phyloP scores from a whole-genome alignment of 1,284 basidiomycete genomes.

The Irpex rosettiformis region DNA sequence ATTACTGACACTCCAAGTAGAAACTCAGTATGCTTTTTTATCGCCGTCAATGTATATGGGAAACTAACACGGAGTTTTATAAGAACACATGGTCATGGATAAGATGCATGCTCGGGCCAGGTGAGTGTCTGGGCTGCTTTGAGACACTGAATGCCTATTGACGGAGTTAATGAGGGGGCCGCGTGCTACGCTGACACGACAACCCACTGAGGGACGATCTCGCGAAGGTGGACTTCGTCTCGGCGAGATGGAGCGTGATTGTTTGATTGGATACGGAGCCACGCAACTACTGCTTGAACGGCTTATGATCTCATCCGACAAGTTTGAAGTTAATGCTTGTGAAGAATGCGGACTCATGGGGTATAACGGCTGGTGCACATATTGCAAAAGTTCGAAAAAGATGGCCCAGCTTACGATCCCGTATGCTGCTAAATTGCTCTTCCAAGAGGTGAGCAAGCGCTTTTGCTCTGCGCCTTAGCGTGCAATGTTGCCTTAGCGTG shows the following conservation, averaged over 20 bases:
- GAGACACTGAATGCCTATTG: not conserved
- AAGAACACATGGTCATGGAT: slow-evolving; percentile 98
- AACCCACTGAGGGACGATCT: slow-evolving; percentile 97
- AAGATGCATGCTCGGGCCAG: slow-evolving; percentile 99
- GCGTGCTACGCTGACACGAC: slow-evolving; percentile 93
- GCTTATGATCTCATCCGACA: slow-evolving; percentile 97
- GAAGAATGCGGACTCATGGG: slow-evolving; percentile 94
- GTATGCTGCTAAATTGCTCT: slow-evolving; percentile 95
- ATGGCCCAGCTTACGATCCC: slow-evolving; percentile 98
- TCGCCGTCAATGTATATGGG: slow-evolving; percentile 2
- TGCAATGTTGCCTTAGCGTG: not conserved
- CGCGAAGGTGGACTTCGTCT: slow-evolving; percentile 96
- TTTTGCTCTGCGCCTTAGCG: not conserved
- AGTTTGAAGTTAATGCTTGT: slow-evolving; percentile 97
- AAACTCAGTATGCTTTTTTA: slow-evolving; percentile 65
- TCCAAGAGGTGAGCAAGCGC: slow-evolving; percentile 91
- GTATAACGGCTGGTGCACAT: slow-evolving; percentile 94
- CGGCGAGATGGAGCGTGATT: slow-evolving; percentile 99
- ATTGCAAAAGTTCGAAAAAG: slow-evolving; percentile 95
- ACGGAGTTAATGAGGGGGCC: slow-evolving; percentile 65
- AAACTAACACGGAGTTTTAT: slow-evolving; percentile 13
- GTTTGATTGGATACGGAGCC: slow-evolving; percentile 93
- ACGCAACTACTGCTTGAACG: slow-evolving; percentile 95
- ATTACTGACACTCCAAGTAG: slow-evolving; percentile 34
- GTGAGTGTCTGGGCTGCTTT: slow-evolving; percentile 36